phyloP scores from a whole-genome alignment of 345 rosid genomes.

The Laguncularia racemosa region DNA sequence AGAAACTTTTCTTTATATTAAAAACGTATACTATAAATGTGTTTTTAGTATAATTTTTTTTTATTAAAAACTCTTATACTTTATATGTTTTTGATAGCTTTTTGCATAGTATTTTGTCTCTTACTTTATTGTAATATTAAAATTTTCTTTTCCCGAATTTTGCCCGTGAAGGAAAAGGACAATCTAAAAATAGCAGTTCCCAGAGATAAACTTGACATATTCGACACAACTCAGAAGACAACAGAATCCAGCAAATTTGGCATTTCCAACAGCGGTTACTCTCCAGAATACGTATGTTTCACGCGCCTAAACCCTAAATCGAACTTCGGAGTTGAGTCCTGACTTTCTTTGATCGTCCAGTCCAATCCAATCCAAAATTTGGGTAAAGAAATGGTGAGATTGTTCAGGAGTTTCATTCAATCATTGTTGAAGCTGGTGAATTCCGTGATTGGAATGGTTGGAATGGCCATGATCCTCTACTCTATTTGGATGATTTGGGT shows the following conservation, averaged over 20 bases:
- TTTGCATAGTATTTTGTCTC: too few species aligned
- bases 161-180: too few species aligned
- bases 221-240: too few species aligned
- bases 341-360: background rate
- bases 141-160: too few species aligned
- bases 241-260: conserved; percentile 1
- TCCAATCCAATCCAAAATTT: conserved; percentile 1
- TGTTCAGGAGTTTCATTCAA: conserved; percentile 63
- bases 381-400: conserved; percentile 26
- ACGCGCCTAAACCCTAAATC: background rate
- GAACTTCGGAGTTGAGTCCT: background rate
- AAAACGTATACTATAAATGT: too few species aligned
- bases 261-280: background rate
- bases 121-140: too few species aligned
- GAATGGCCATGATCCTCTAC: conserved; percentile 65
- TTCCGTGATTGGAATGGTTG: conserved; percentile 74
- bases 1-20: too few species aligned
- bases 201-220: too few species aligned
- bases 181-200: too few species aligned
- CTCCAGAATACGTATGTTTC: background rate
- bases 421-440: conserved; percentile 71
- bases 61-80: too few species aligned
- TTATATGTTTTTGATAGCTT: too few species aligned
- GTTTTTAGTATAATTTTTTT: too few species aligned
- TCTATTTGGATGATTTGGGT: conserved; percentile 64